Base-by-base conservation (phyloP, 2,329 filamentous ascomycete species). In the Phialocephala sp. region DNA sequence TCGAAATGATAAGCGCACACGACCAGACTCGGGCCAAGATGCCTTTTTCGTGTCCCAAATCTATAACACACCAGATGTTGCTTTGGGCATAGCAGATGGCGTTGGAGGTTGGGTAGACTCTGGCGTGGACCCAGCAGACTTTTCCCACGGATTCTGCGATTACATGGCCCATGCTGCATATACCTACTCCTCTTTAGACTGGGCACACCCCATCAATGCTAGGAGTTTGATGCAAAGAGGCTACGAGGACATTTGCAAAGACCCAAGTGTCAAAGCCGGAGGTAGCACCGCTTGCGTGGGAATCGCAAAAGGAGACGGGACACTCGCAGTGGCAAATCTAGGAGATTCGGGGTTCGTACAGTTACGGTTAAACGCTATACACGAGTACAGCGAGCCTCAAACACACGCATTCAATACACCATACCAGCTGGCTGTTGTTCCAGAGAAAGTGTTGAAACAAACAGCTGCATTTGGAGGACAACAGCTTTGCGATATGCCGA, bases 361-460 rank as follows among this genome's bases (percentile, higher is more conserved):
- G 68, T 83, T 98, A 66, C 89, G 93, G 15, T 86, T 92, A 32
- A 96, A 94, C 71, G 92, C 91, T 15, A 91, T 99, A 37, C 90
- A 95, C 77, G 87, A 90, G 63, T 90, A 89, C 75, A 97, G 93
- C 1, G 86, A 89, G 57, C 91, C 93, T 27, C 95, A 99, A 79
- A 97, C 93, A 0, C 95, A 99, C 78, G 93, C 90, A 52, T 99
- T 99, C 85, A 99, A 99, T 79, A 98, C 95, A 0, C 95, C 95
- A 0, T 99, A 92, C 76, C 95, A 99, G 78, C 86, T 99, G 47
- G 94, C 93, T 62, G 89, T 97, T 61, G 89, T 97, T 8, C 94
- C 95, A 0, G 87, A 90, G 3, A 87, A 86, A 72, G 89, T 97
- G 79, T 85, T 93, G 64, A 87, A 88, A 24, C 91, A 95, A 73